Conservation (phyloP, 352 stramenopile genomes). For the Phytophthora rubi region DNA sequence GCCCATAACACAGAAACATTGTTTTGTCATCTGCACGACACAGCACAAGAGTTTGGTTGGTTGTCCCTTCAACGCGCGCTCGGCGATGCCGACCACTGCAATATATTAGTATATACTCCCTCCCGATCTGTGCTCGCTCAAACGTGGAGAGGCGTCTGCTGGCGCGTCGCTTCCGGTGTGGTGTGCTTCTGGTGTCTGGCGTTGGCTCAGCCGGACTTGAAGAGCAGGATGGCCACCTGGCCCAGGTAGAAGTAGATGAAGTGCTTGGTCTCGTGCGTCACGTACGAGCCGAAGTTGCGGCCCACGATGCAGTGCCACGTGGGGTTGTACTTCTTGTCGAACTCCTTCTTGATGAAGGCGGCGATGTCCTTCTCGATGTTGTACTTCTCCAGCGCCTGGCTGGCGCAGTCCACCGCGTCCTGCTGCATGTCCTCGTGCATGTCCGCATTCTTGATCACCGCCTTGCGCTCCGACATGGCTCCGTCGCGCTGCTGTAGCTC, state of each 20-base stretch:
- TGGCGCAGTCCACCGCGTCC: conserved; percentile 98
- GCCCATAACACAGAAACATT: not conserved
- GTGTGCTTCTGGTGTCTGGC: not conserved
- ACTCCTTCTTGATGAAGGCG: conserved; percentile 94
- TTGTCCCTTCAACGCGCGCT: conserved; percentile 13
- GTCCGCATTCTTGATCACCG: conserved; percentile 99
- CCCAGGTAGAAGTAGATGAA: conserved; percentile 97
- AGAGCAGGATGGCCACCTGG: conserved; percentile 93
- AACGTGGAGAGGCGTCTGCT: conserved; percentile 16
- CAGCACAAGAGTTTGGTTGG: too few relatives aligned
- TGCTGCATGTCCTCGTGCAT: conserved; percentile 99
- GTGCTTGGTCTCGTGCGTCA: conserved; percentile 94
- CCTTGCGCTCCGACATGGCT: conserved; percentile 94
- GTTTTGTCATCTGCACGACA: not conserved
- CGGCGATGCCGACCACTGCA: conserved; percentile 15
- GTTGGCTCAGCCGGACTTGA: conserved; percentile 88
- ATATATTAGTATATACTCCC: conserved; percentile 42
- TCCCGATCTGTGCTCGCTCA: conserved; percentile 23
- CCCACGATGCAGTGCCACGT: conserved; percentile 96
- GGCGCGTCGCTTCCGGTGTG: conserved; percentile 5
- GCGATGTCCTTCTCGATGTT: conserved; percentile 99
- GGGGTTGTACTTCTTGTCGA: conserved; percentile 94
- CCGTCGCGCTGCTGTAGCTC: conserved; percentile 7
- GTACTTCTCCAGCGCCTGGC: conserved; percentile 98
- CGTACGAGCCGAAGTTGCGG: conserved; percentile 94